phyloP scores from a whole-genome alignment of 495 filamentous ascomycete genomes.

The Lindgomyces ingoldianus region DNA sequence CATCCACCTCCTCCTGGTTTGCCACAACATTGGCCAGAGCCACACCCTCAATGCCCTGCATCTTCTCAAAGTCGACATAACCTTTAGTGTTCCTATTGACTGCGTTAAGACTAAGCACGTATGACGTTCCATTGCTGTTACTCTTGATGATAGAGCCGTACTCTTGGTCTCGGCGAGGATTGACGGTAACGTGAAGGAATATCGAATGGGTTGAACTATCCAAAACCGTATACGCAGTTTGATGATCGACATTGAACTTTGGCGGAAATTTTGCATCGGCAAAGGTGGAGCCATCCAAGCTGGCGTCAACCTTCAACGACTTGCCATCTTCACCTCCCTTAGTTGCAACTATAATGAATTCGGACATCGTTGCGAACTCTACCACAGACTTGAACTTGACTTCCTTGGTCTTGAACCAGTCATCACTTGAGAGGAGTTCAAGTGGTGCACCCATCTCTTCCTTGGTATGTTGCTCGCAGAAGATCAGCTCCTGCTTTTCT shows the following conservation, averaged over 20 bases:
- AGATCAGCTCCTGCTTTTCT: slow-evolving; percentile 66
- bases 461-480: slow-evolving; percentile 74
- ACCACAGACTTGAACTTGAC: slow-evolving; percentile 68
- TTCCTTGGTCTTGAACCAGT: slow-evolving; percentile 67
- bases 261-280: slow-evolving; percentile 82
- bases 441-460: slow-evolving; percentile 61
- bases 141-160: slow-evolving; percentile 93
- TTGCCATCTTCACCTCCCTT: slow-evolving; percentile 61
- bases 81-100: slow-evolving; percentile 75
- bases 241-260: slow-evolving; percentile 73
- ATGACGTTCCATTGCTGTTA: slow-evolving; percentile 96
- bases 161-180: slow-evolving; percentile 57
- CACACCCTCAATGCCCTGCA: slow-evolving; percentile 87
- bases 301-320: slow-evolving; percentile 74
- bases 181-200: slow-evolving; percentile 86
- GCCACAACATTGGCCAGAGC: slow-evolving; percentile 80
- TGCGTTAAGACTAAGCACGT: slow-evolving; percentile 72
- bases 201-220: slow-evolving; percentile 89
- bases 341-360: slow-evolving; percentile 89
- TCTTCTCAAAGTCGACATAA: slow-evolving; percentile 95
- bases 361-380: slow-evolving; percentile 87
- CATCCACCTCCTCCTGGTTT: slow-evolving; percentile 64
- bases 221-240: slow-evolving; percentile 85
- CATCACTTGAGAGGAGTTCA: slow-evolving; percentile 69
- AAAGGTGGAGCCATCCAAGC: slow-evolving; percentile 77